A percentile compares a stretch with the other conserved stretches of the same genome.
Conservation (phyloP, 2,329 filamentous ascomycete genomes). For the Fusarium newnesense region DNA sequence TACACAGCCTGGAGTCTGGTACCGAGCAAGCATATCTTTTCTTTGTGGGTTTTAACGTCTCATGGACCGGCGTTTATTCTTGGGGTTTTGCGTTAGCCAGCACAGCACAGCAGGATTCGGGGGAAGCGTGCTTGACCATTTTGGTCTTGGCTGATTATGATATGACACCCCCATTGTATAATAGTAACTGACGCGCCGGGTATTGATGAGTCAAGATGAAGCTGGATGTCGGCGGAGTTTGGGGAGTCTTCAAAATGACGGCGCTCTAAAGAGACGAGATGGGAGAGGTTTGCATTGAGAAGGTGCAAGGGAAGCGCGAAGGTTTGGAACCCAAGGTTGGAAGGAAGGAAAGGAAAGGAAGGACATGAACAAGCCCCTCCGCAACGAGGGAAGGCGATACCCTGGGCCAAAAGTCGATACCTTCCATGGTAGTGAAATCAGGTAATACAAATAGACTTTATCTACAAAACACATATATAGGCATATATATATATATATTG, state of each 20-base stretch:
- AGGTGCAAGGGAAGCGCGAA: constrained; percentile 6
- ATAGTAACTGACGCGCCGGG: constrained; percentile 21
- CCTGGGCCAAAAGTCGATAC: constrained; percentile 28
- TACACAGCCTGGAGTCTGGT: constrained; percentile 40
- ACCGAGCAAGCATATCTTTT: constrained; percentile 29
- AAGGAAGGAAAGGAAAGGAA: constrained; percentile 8
- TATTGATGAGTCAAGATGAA: constrained; percentile 3
- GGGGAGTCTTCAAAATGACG: constrained; percentile 11
- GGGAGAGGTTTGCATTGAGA: constrained; percentile 7
- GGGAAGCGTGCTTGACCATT: constrained; percentile 12
- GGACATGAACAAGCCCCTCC: constrained; percentile 33
- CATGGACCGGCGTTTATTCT: constrained; percentile 41
- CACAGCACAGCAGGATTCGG: constrained; percentile 6
- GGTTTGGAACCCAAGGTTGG: background rate
- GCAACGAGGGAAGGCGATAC: constrained; percentile 44
- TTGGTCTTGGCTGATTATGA: constrained; percentile 29
- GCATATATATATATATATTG: background rate
- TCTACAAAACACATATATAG: background rate
- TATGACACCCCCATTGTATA: constrained; percentile 37
- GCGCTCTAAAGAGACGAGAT: constrained; percentile 6
- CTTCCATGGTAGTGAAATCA: constrained; percentile 9
- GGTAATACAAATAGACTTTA: constrained; percentile 27
- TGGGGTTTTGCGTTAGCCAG: constrained; percentile 13
- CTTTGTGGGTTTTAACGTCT: constrained; percentile 27
- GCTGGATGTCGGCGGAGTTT: constrained; percentile 25